Base-by-base conservation (phyloP, 495 filamentous ascomycete genomes). In the Trichoderma asperelloides region DNA sequence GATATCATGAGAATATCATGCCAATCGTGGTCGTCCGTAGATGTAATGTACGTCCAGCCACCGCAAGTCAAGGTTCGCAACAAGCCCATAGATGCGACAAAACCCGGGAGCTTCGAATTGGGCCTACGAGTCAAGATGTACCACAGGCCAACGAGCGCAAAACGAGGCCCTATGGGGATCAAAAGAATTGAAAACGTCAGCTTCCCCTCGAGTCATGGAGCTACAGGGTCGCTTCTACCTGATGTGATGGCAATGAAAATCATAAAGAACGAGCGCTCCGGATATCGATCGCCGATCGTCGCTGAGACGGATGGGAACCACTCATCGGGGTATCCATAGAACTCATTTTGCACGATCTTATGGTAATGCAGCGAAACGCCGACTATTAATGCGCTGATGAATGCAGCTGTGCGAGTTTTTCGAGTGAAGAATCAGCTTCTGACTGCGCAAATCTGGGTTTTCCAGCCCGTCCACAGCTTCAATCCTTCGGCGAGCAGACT, bases 1-100 rank as follows among this genome's bases (percentile, higher is more conserved):
- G 92, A 96, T 71, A 99, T 96, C 96, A 99, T 99, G 78, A 98
- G 94, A 65, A 97, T 95, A 76, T 99, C 96, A 74, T 99, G 96
- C 93, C 92, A 97, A 75, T 94, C 87, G 76, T 99, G 96, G 75
- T 98, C 92, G 76, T 99, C 96, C 12, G 96, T 98, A 47, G 93
- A 97, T 25, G 96, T 99, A 64, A 99, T 89, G 75, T 98, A 99
- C 43, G 96, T 97, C 96, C 96, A 99, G 45, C 96, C 96, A 65
- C 94, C 96, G 73, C 96, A 99, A 2, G 93, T 96, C 67, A 99
- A 77, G 5, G 94, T 96, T 69, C 96, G 86, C 72, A 97, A 90
- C 60, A 97, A 45, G 63, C 96, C 96, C 28, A 89, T 85, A 23
- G 86, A 84, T 18, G 90, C 90, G 63, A 98, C 82, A 68, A 93